These are phyloP conservation scores for Rhamnella rubrinervis DNA, from an alignment of 331 rosid species.

Conservation along the genomic window DNA sequence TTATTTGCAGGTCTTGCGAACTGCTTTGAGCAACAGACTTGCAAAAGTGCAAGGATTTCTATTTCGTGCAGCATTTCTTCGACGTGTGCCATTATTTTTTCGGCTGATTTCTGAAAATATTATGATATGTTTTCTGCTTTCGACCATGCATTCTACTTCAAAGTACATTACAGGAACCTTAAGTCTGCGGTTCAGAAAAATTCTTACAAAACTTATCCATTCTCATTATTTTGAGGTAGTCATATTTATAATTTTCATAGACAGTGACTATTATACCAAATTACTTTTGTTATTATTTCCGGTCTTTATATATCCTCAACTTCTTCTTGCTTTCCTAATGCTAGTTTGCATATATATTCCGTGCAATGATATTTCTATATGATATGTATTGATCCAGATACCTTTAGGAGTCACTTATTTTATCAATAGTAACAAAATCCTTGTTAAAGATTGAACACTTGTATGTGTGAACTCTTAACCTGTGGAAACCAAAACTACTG, in stretches of 20 bases:
- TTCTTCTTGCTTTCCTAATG: too few relatives aligned
- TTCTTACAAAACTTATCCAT: conserved; percentile 85
- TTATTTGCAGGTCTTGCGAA: conserved; percentile 72
- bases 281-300: neutral
- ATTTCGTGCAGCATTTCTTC: conserved; percentile 98
- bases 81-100: conserved; percentile 87
- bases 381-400: too few relatives aligned
- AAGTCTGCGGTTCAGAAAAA: conserved; percentile 90
- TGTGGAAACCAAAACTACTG: too few relatives aligned
- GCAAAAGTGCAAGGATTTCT: conserved; percentile 99
- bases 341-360: too few relatives aligned
- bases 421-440: too few relatives aligned
- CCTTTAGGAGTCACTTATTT: too few relatives aligned
- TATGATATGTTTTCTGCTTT: conserved; percentile 80
- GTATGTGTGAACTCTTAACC: too few relatives aligned
- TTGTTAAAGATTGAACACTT: too few relatives aligned
- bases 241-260: conserved; percentile 8
- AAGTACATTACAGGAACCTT: conserved; percentile 86
- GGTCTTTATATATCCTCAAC: neutral
- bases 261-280: neutral
- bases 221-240: conserved; percentile 94
- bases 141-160: conserved; percentile 84
- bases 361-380: too few relatives aligned
- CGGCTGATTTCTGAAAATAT: conserved; percentile 88
- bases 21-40: conserved; percentile 94